Base-by-base conservation (phyloP, 2,329 filamentous ascomycete genomes). In the Boeremia lycopersici region DNA sequence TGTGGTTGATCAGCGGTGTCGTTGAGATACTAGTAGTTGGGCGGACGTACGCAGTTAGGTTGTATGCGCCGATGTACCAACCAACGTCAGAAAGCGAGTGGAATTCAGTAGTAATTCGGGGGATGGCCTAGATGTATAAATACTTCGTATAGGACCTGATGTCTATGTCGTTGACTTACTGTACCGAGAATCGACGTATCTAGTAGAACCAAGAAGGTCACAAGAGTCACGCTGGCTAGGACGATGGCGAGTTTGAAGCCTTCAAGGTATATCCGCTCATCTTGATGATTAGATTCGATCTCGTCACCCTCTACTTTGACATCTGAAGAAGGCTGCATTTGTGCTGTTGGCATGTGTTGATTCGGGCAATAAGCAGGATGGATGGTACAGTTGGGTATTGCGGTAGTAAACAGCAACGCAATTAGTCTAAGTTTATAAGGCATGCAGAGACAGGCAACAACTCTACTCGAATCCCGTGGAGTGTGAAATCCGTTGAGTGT, bases 151-250 rank as follows among this genome's bases (percentile, higher is more conserved):
- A 11, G 3, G 12, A 6, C n/a, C 13, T 15, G 15, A 2, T 33
- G 28, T 2, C 15, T 12, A 8, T 2, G 11, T 17, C 8, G 13
- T 13, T 5, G 6, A 43, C 63, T 40, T 50, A 65, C 67, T 8
- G 65, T 69, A n/a, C 65, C 62, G 19, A 71, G 49, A 29, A 71
- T 71, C 10, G 64, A 59, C 13, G 58, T 63, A 41, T 70, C 65
- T 2, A 71, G 48, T 15, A 69, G 34, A 4, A 68, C 49, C 8
- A 70, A 47, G 23, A 67, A 69, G 9, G 54, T 59, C 0, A 65
- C 58, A 11, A 69, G 53, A 9, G 59, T 63, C 5, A 69, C 28
- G 13, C 59, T 60, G 2, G 51, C 57, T 3, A 68, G 54, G 2
- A 67, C 43, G 4, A 56, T 28, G 5, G 29, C 30, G 1, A 68